These are phyloP conservation scores for Trichosphaerium sp. DNA, from an alignment of 78 protist species.

Conservation along the genomic window DNA sequence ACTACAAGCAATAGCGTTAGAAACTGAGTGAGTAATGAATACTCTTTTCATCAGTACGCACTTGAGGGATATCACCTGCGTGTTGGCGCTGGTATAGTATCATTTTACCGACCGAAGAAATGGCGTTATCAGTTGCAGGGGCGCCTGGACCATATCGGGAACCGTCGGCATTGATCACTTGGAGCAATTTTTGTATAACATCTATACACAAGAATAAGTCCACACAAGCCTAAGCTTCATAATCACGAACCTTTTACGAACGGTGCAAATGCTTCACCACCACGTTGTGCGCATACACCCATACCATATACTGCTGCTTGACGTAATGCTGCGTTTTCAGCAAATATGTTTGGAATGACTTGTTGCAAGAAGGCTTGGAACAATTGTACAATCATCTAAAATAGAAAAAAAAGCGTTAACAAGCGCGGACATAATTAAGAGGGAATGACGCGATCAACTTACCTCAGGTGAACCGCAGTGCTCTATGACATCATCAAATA, in stretches of 20 bases:
- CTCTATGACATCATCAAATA: slow-evolving; percentile 67
- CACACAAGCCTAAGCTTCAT: too few species aligned
- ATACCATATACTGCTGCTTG: slow-evolving; percentile 76
- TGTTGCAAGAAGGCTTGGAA: slow-evolving; percentile 15
- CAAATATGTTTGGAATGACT: neutral
- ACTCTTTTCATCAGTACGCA: too few species aligned
- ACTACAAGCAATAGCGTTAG: too few species aligned
- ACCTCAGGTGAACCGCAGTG: slow-evolving; percentile 20
- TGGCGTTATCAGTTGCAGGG: slow-evolving; percentile 49
- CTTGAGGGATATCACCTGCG: too few species aligned
- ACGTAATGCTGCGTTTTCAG: slow-evolving; percentile 14
- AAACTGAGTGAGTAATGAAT: too few species aligned
- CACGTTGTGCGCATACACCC: slow-evolving; percentile 52
- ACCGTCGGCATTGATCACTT: neutral
- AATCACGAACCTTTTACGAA: slow-evolving; percentile 2
- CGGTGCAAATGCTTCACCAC: slow-evolving; percentile 22
- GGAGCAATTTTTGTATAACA: slow-evolving; percentile 1
- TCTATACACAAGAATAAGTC: too few species aligned
- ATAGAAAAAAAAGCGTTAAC: too few species aligned
- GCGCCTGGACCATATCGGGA: neutral
- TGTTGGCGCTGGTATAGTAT: neutral
- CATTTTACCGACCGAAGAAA: slow-evolving; percentile 62
- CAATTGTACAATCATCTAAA: slow-evolving; percentile 8
- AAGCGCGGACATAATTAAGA: too few species aligned
- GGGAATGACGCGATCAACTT: too few species aligned